phyloP scores from a whole-genome alignment of 495 filamentous ascomycete genomes.

The Xeromyces bisporus region DNA sequence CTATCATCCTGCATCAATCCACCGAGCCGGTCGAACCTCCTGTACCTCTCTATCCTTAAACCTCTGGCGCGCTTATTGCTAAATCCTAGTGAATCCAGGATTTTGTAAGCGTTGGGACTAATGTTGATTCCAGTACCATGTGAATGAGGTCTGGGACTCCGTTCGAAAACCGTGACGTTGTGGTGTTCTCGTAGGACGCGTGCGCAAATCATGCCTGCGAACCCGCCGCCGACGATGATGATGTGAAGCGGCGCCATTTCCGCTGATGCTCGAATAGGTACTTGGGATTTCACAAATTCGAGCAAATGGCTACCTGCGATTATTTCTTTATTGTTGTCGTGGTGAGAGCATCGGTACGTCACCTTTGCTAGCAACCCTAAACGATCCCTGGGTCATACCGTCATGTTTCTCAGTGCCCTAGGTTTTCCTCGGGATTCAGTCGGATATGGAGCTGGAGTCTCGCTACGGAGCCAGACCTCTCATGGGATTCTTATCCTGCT shows the following conservation, averaged over 20 bases:
- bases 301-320: no score
- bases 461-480: no score
- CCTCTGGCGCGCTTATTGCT: conserved; percentile 5
- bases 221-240: conserved; percentile 11
- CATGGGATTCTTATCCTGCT: no score
- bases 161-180: conserved; percentile 14
- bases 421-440: no score
- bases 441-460: no score
- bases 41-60: background rate
- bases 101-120: conserved; percentile 11
- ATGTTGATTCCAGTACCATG: conserved; percentile 9
- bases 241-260: conserved; percentile 26
- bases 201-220: conserved; percentile 10
- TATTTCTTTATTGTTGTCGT: no score
- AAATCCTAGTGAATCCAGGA: conserved; percentile 8
- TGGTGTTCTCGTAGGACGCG: conserved; percentile 11
- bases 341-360: no score
- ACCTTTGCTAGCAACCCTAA: no score
- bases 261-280: no score
- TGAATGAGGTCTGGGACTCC: conserved; percentile 6
- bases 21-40: background rate
- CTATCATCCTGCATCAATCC: background rate
- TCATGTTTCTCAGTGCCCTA: no score
- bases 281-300: no score
- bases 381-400: no score